These are phyloP conservation scores for Termitomyces bulborhizus DNA, from an alignment of 768 basidiomycete species.

Conservation along the genomic window DNA sequence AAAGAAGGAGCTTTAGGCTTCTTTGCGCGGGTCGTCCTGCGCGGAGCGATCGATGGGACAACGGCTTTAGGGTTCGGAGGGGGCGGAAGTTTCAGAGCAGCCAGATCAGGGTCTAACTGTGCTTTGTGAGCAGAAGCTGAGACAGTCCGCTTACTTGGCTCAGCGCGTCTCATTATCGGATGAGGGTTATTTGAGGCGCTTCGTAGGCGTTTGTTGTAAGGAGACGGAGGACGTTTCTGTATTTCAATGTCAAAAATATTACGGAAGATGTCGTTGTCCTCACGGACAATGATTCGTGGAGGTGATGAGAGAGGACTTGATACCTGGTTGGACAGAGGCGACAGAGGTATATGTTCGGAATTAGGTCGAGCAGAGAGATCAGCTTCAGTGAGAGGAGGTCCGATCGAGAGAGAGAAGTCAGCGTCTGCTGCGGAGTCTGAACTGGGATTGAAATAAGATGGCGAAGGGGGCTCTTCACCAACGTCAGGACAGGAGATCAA, in stretches of 20 bases:
- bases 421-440: not conserved
- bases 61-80: constrained; percentile 6
- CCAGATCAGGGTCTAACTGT: constrained; percentile 4
- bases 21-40: not conserved
- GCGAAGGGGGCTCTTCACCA: constrained; percentile 6
- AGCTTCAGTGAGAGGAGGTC: constrained; percentile 1
- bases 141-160: not conserved
- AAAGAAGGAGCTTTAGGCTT: not conserved
- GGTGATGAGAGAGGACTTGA: constrained; percentile 13
- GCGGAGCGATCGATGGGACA: not conserved
- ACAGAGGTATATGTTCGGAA: constrained; percentile 2
- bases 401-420: constrained; percentile 5
- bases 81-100: constrained; percentile 9
- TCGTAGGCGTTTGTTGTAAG: constrained; percentile 11
- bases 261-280: constrained; percentile 5
- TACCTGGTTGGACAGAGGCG: constrained; percentile 4
- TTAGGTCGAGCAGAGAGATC: not conserved
- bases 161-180: not conserved
- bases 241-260: constrained; percentile 11
- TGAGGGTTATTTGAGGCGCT: constrained; percentile 9
- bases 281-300: constrained; percentile 2
- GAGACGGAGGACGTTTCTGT: constrained; percentile 6
- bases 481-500: constrained; percentile 1
- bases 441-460: constrained; percentile 3
- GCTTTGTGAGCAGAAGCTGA: constrained; percentile 4